phyloP scores from a whole-genome alignment of 345 rosid genomes.

The Eucalyptus globulus region DNA sequence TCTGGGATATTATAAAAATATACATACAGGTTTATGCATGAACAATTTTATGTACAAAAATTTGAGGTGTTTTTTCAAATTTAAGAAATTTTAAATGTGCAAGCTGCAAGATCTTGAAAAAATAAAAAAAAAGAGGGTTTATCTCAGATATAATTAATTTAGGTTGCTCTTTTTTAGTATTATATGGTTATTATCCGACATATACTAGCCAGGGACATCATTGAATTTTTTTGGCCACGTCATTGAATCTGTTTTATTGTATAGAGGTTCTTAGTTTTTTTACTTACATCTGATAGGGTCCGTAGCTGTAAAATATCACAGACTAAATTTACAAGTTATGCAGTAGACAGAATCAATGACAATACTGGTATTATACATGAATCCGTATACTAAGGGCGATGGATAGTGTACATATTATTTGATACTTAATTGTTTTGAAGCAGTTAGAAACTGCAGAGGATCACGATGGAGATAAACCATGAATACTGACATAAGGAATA shows the following conservation, averaged over 20 bases:
- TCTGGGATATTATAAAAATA: not conserved
- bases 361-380: not conserved
- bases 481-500: not conserved
- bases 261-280: not conserved
- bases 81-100: not conserved
- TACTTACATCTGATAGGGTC: not conserved
- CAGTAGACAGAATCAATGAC: not conserved
- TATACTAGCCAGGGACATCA: not conserved
- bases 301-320: not conserved
- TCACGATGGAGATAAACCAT: not conserved
- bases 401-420: not conserved
- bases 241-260: not conserved
- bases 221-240: not conserved
- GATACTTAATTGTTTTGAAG: not conserved
- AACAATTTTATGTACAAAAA: not conserved
- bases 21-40: not conserved
- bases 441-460: not conserved
- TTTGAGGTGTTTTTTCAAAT: not conserved
- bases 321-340: not conserved
- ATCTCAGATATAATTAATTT: not conserved
- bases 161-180: not conserved
- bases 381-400: accelerated
- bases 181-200: not conserved
- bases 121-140: not conserved
- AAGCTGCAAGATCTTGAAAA: not conserved